A percentile compares a stretch with the other conserved stretches of the same genome.
Evolutionary conservation across 1,139 yeast genomes (phyloP).

Genomic region (Yamadazyma conglobata): DNA sequence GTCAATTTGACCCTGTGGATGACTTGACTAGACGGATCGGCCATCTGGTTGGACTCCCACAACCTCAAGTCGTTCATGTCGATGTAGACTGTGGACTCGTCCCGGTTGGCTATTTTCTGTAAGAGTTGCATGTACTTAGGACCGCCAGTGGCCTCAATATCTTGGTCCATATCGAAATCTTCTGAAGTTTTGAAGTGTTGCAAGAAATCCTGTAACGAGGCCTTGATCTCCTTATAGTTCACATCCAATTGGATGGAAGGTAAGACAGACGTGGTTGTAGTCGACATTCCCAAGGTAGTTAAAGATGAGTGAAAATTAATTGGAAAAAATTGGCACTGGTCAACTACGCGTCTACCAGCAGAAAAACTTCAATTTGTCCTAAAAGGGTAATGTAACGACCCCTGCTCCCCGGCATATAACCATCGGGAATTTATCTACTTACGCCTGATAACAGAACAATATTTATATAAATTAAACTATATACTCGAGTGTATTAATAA

Average conservation of each 20-base stretch:
- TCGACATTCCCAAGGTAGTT: conserved; percentile 19
- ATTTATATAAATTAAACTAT: too few relatives aligned
- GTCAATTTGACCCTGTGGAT: conserved; percentile 39
- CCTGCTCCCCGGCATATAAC: too few relatives aligned
- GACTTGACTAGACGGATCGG: conserved; percentile 17
- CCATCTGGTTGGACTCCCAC: conserved; percentile 50
- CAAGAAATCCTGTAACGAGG: conserved; percentile 55
- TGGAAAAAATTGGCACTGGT: too few relatives aligned
- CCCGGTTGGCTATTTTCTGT: conserved; percentile 83
- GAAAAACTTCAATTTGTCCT: too few relatives aligned
- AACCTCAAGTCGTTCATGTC: conserved; percentile 81
- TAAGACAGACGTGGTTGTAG: conserved; percentile 41
- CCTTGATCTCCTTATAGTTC: conserved; percentile 56
- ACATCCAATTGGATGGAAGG: conserved; percentile 59
- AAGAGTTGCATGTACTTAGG: conserved; percentile 76
- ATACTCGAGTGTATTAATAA: too few relatives aligned
- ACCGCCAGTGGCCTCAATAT: conserved; percentile 28
- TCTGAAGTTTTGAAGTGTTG: conserved; percentile 51
- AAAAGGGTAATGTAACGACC: too few relatives aligned
- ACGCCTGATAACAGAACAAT: neutral
- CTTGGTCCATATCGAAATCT: conserved; percentile 11
- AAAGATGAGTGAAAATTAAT: conserved; percentile 2
- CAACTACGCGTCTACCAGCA: too few relatives aligned
- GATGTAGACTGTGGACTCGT: conserved; percentile 59
- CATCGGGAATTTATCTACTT: too few relatives aligned